Base-by-base conservation (phyloP, 2,329 filamentous ascomycete species). In the Sclerotinia trifoliorum region DNA sequence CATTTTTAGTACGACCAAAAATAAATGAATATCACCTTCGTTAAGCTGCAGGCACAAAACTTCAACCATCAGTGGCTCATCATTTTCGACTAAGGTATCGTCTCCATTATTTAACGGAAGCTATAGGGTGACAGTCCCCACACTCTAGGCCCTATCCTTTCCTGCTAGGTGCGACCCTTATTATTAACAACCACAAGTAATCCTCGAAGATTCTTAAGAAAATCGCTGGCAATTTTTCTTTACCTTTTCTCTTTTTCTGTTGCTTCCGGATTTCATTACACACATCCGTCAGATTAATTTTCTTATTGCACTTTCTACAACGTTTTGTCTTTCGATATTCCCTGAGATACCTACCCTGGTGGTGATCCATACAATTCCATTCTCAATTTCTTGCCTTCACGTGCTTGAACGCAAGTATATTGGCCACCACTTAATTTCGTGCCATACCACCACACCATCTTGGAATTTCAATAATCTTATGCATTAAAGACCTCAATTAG, bases 261-360 rank as follows among this genome's bases (percentile, higher is more conserved):
- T 71, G 62, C 65, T 55, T 71, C 63, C 35, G 66, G 49, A 62
- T 68, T 48, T 26, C 39, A 5, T 42, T 17, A 42, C 42, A 48
- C 32, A 51, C 21, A 26, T 26, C 52, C 54, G 32, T 51, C 21
- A 39, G 39, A 3, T 62, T 52, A 15, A 42, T 51, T 19, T 62
- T 51, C n/a, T 64, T 46, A 24, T 35, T 68, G 29, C 58, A 72
- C 65, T 61, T 68, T 70, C 69, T 71, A 61, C n/a, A 68, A n/a
- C 60, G 39, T 32, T 39, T 63, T 42, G 60, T 26, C 35, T 51
- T 51, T 62, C 58, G 7, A 51, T 39, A 51, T 51, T 39, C 32
- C 64, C 49, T 55, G 49, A 65, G 32, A 51, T 67, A 66, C 66
- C 65, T 74, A 72, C 74, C 73, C 75, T 75, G 74, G 74, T 54